Percentiles rank a stretch among this genome's conserved stretches.
These are phyloP conservation scores for Penicillium sp. DNA, from an alignment of 2,329 filamentous ascomycete genomes.

Conservation along the genomic window DNA sequence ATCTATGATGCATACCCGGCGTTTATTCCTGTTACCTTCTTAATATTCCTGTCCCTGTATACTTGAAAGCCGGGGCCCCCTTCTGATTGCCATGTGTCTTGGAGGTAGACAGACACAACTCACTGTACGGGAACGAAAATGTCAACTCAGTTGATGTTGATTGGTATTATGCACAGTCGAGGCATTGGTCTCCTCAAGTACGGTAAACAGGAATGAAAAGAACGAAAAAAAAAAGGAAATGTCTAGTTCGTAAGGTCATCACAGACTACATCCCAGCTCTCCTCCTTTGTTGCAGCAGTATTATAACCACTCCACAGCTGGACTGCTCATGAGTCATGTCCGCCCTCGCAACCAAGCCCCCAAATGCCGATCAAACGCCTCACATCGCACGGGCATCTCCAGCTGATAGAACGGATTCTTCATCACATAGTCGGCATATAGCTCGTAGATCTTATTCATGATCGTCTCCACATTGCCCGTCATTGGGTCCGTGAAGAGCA, in stretches of 20 bases:
- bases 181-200: conserved; percentile 3
- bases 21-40: conserved; percentile 26
- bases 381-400: conserved; percentile 95
- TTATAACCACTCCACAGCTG: neutral
- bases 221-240: conserved; percentile 18
- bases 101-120: conserved; percentile 9
- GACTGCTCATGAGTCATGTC: conserved; percentile 45
- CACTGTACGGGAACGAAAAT: conserved; percentile 17
- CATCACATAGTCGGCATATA: conserved; percentile 98
- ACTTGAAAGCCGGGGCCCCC: conserved; percentile 11
- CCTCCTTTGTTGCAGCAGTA: neutral
- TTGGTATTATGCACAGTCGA: conserved; percentile 24
- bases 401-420: conserved; percentile 99
- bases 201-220: conserved; percentile 10
- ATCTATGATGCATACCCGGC: conserved; percentile 42
- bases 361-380: conserved; percentile 88
- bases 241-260: conserved; percentile 25
- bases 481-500: conserved; percentile 89
- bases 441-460: conserved; percentile 83
- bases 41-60: conserved; percentile 21
- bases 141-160: conserved; percentile 19
- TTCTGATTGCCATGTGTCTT: conserved; percentile 6
- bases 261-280: conserved; percentile 2
- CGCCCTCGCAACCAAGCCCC: conserved; percentile 72
- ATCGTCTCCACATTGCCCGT: conserved; percentile 83